These are phyloP conservation scores for Cavenderia fasciculata DNA, from an alignment of 78 protist species.

Conservation along the genomic window DNA sequence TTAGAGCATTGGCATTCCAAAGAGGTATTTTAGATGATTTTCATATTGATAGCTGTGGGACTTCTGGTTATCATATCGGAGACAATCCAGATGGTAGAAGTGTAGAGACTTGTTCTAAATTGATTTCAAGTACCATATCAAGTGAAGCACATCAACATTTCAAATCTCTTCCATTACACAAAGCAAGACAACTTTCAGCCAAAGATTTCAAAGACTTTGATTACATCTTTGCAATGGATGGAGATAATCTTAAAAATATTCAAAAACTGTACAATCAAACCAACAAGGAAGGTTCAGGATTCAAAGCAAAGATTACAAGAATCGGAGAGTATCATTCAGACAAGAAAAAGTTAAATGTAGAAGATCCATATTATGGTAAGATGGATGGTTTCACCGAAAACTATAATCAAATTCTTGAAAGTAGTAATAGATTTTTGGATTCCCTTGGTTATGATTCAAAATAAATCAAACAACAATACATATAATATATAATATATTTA, in stretches of 20 bases:
- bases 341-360: slow-evolving; percentile 17
- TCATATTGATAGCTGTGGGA: slow-evolving; percentile 46
- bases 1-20: slow-evolving; percentile 12
- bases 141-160: slow-evolving; percentile 24
- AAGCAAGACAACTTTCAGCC: slow-evolving; percentile 20
- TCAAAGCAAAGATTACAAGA: slow-evolving; percentile 11
- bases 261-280: background rate
- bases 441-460: no score
- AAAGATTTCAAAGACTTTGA: slow-evolving; percentile 27
- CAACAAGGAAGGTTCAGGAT: background rate
- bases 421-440: background rate
- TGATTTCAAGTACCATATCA: slow-evolving; percentile 3
- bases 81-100: slow-evolving; percentile 48
- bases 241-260: slow-evolving; percentile 26
- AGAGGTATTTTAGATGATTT: slow-evolving; percentile 6
- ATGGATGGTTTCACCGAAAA: slow-evolving; percentile 13
- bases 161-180: slow-evolving; percentile 21
- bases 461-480: no score
- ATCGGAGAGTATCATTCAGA: slow-evolving; percentile 43
- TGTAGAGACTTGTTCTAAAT: slow-evolving; percentile 2
- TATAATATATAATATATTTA: no score
- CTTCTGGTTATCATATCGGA: slow-evolving; percentile 64
- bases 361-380: slow-evolving; percentile 72
- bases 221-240: slow-evolving; percentile 72
- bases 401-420: slow-evolving; percentile 21